phyloP scores from a whole-genome alignment of 495 filamentous ascomycete genomes.

The Penicillium macrosclerotiorum region DNA sequence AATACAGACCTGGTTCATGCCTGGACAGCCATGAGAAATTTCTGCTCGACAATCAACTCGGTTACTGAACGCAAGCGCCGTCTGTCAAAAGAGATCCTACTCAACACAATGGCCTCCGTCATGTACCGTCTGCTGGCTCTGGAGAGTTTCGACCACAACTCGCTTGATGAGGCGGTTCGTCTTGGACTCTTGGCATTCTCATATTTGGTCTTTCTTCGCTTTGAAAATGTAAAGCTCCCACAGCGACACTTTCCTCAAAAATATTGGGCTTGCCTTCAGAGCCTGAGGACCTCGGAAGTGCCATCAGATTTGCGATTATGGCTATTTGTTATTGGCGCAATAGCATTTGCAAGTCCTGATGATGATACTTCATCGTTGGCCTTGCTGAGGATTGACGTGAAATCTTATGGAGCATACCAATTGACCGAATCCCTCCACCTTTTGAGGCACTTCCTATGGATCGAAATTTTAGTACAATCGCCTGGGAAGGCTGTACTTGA shows the following conservation, averaged over 20 bases:
- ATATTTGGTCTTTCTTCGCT: conserved; percentile 39
- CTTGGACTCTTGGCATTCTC: conserved; percentile 39
- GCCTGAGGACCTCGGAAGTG: background rate
- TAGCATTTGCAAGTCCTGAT: conserved; percentile 25
- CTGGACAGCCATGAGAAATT: conserved; percentile 34
- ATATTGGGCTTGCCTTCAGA: conserved; percentile 12
- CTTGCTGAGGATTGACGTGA: background rate
- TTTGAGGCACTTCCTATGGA: background rate
- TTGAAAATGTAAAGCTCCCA: conserved; percentile 23
- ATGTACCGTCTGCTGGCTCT: conserved; percentile 42
- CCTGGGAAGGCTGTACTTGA: too few species aligned
- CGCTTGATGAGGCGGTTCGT: conserved; percentile 34
- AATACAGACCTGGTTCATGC: conserved; percentile 17
- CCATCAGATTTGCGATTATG: conserved; percentile 24
- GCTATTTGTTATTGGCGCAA: conserved; percentile 35
- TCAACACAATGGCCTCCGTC: conserved; percentile 38
- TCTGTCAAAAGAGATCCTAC: conserved; percentile 26
- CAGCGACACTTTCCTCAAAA: conserved; percentile 23
- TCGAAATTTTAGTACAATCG: background rate
- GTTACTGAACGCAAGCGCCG: conserved; percentile 16
- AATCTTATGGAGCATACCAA: background rate
- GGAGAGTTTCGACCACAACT: conserved; percentile 17
- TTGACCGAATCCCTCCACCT: background rate
- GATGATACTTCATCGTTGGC: conserved; percentile 4
- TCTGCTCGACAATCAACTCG: conserved; percentile 35